Evolutionary conservation across 192 early-diverging fungal genomes (phyloP).

Genomic region (Linnemannia hyalina): DNA sequence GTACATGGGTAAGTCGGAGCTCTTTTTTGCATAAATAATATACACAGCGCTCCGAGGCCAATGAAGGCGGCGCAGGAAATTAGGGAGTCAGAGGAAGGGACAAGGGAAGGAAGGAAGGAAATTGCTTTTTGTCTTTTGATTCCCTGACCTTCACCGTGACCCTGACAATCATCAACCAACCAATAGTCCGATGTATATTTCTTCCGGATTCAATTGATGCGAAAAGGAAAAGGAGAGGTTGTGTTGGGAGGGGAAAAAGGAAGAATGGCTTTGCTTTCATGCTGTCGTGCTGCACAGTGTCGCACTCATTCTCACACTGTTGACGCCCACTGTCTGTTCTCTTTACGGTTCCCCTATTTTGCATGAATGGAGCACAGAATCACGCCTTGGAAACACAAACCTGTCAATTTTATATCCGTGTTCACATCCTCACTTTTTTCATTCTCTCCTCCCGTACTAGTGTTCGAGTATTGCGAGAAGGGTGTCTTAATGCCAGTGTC

Average conservation of each 20-base stretch:
- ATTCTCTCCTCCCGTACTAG: constrained; percentile 55
- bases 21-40: not conserved
- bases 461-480: constrained; percentile 90
- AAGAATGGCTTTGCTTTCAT: not conserved
- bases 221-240: not conserved
- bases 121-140: not conserved
- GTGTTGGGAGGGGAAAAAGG: not conserved
- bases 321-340: not conserved
- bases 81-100: not conserved
- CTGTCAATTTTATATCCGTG: not conserved
- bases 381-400: constrained; percentile 6
- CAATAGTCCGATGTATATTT: not conserved
- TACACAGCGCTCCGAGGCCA: not conserved
- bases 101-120: not conserved
- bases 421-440: not conserved
- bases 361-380: not conserved
- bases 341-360: not conserved
- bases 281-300: not conserved
- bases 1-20: constrained; percentile 70
- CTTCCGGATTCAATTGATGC: not conserved
- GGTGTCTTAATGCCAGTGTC: constrained; percentile 85
- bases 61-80: constrained; percentile 4
- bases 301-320: not conserved
- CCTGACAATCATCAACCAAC: not conserved
- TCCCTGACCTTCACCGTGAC: not conserved